A percentile compares a stretch with the other conserved stretches of the same genome.
These are phyloP conservation scores for Paramecium pentaurelia DNA, from an alignment of 73 alveolate species.

Conservation along the genomic window DNA sequence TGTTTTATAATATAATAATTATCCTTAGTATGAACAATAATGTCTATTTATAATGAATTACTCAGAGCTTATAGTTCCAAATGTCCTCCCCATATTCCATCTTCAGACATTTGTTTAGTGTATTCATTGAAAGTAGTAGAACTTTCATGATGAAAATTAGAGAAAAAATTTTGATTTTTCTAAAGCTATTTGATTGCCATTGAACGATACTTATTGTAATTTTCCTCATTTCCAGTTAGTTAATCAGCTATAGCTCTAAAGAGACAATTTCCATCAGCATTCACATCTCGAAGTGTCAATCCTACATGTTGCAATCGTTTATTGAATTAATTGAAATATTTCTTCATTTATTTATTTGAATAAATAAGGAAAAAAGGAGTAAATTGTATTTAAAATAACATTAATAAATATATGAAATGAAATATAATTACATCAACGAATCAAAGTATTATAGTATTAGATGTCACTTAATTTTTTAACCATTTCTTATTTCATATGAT, in stretches of 20 bases:
- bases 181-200: conserved; percentile 68
- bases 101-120: conserved; percentile 65
- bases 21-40: conserved; percentile 74
- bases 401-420: neutral
- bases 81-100: conserved; percentile 92
- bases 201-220: conserved; percentile 66
- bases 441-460: neutral
- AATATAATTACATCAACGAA: neutral
- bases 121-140: conserved; percentile 81
- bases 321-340: neutral
- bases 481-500: neutral
- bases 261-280: conserved; percentile 89
- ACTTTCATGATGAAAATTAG: conserved; percentile 80
- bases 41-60: conserved; percentile 60
- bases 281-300: conserved; percentile 69
- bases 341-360: neutral
- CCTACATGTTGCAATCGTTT: neutral
- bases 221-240: conserved; percentile 76
- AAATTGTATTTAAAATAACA: neutral
- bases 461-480: neutral
- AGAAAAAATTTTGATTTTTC: conserved; percentile 62
- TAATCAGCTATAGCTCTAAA: conserved; percentile 83
- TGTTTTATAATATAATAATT: conserved; percentile 46
- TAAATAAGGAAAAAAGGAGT: neutral
- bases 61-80: conserved; percentile 80